Conservation (phyloP, 2,329 filamentous ascomycete species). For the Arachnomyces sp. region DNA sequence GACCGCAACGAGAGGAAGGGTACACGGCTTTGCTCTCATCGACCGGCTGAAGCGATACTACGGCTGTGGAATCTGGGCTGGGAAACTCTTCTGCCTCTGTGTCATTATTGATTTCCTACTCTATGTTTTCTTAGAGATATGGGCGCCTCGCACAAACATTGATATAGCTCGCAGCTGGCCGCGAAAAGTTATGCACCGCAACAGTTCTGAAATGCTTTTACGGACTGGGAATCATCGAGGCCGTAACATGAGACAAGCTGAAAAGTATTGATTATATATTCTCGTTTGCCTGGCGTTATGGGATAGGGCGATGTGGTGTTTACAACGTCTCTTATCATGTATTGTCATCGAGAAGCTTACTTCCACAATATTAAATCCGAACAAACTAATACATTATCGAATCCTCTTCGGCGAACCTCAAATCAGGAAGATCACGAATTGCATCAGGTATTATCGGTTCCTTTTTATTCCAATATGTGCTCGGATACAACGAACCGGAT, state of each 20-base stretch:
- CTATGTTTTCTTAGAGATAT: constrained; percentile 80
- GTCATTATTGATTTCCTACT: constrained; percentile 90
- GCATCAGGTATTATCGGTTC: too few relatives aligned
- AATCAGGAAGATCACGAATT: too few relatives aligned
- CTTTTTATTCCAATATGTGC: too few relatives aligned
- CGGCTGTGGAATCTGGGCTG: constrained; percentile 96
- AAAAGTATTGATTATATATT: not conserved
- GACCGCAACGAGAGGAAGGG: constrained; percentile 63
- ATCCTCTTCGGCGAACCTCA: too few relatives aligned
- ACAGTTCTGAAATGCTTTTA: constrained; percentile 8
- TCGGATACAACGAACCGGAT: too few relatives aligned
- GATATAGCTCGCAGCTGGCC: constrained; percentile 91
- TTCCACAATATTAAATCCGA: too few relatives aligned
- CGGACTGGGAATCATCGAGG: too few relatives aligned
- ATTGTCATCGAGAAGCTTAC: too few relatives aligned
- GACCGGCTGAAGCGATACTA: constrained; percentile 95
- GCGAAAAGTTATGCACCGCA: constrained; percentile 48
- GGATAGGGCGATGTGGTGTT: too few relatives aligned
- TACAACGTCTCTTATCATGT: too few relatives aligned
- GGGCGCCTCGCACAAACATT: constrained; percentile 75
- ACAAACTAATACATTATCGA: too few relatives aligned
- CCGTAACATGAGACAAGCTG: too few relatives aligned
- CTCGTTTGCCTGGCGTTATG: not conserved
- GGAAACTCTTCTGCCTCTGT: constrained; percentile 92
- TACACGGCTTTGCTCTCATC: constrained; percentile 85